Conservation (phyloP, 306 rosid genomes). For the Acacia crassicarpa region DNA sequence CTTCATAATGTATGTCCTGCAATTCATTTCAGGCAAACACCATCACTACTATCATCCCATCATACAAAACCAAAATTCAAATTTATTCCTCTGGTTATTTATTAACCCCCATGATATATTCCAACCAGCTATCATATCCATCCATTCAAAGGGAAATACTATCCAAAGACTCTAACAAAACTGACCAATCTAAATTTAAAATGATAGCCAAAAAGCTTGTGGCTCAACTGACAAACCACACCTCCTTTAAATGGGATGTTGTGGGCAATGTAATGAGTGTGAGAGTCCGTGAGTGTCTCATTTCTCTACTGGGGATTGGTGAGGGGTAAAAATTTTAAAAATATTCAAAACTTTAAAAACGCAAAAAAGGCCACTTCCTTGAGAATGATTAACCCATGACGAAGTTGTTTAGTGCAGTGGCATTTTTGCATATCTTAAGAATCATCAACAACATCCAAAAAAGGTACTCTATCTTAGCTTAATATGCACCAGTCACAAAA, state of each 20-base stretch:
- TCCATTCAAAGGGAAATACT: not conserved
- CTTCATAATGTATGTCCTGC: slow-evolving; percentile 79
- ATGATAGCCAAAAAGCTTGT: no score
- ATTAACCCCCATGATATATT: not conserved
- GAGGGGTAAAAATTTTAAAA: no score
- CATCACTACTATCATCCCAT: not conserved
- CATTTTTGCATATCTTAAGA: not conserved
- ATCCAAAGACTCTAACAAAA: not conserved
- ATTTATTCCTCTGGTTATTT: not conserved
- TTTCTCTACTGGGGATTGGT: no score
- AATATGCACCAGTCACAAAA: not conserved
- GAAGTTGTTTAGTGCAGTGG: not conserved
- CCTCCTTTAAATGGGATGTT: no score
- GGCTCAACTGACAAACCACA: no score
- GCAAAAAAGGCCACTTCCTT: not conserved
- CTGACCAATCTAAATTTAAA: not conserved
- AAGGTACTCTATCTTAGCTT: not conserved
- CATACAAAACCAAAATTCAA: not conserved
- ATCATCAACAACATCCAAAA: not conserved
- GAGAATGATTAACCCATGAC: not conserved
- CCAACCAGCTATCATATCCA: not conserved
- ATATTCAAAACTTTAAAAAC: not conserved
- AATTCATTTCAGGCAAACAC: slow-evolving; percentile 23
- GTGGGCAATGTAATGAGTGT: no score
- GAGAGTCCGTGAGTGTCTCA: no score